These are phyloP conservation scores for Hyphodiscus hymeniophilus DNA, from an alignment of 495 filamentous ascomycete species.

Conservation along the genomic window DNA sequence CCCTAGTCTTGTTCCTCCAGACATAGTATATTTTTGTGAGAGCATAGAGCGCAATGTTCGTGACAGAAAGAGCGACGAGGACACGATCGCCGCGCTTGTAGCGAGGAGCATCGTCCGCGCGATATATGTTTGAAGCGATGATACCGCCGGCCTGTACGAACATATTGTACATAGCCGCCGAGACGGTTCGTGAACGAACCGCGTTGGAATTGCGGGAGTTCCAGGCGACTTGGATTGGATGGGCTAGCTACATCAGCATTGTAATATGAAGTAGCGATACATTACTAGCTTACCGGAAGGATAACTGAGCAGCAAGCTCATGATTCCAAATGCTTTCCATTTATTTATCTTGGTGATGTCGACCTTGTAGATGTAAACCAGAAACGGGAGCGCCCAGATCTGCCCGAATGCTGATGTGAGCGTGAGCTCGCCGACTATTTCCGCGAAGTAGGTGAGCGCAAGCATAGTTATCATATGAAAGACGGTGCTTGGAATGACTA, in stretches of 20 bases:
- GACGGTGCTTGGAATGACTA: conserved; percentile 55
- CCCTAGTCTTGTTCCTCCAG: conserved; percentile 34
- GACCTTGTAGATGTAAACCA: conserved; percentile 44
- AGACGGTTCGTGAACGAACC: conserved; percentile 17
- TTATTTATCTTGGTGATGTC: conserved; percentile 42
- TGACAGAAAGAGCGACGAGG: conserved; percentile 17
- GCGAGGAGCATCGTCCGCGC: conserved; percentile 41
- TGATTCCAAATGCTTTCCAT: conserved; percentile 47
- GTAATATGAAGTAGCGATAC: conserved; percentile 20
- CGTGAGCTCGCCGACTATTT: conserved; percentile 40
- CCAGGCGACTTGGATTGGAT: conserved; percentile 55
- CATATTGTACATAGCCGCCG: conserved; percentile 43
- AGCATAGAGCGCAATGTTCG: conserved; percentile 25
- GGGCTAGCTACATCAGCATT: conserved; percentile 40
- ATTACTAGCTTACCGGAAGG: conserved; percentile 39
- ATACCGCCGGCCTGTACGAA: conserved; percentile 51
- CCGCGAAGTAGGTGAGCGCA: conserved; percentile 22
- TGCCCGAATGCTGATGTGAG: conserved; percentile 38
- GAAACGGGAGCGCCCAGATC: conserved; percentile 47
- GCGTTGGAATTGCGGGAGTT: conserved; percentile 43
- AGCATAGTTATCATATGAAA: conserved; percentile 34
- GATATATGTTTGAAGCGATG: conserved; percentile 48
- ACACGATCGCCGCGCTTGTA: conserved; percentile 36
- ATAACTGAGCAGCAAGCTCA: conserved; percentile 46
- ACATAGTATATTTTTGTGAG: conserved; percentile 36